Percentiles rank a stretch among this genome's conserved stretches.
These are phyloP conservation scores for Aureobasidium namibiae DNA, from an alignment of 2,329 filamentous ascomycete species.

Conservation along the genomic window DNA sequence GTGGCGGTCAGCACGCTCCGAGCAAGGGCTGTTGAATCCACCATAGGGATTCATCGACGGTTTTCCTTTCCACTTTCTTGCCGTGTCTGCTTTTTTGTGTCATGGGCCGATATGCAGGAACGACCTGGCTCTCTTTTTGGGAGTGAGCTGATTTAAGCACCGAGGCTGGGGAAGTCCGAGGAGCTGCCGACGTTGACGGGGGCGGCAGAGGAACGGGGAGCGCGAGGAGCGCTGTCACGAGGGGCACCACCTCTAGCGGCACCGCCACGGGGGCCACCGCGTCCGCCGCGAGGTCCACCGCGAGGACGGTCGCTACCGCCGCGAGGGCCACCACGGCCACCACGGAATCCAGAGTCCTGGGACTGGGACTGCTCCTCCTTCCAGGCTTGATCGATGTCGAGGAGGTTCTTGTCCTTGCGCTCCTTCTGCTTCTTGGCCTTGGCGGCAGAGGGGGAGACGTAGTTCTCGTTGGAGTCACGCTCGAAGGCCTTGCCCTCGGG, in stretches of 20 bases:
- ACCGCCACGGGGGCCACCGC: constrained; percentile 44
- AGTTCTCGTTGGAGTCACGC: constrained; percentile 52
- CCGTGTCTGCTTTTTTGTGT: constrained; percentile 8
- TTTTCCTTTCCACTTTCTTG: background rate
- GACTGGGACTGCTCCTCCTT: constrained; percentile 36
- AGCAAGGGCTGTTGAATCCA: background rate
- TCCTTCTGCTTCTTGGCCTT: constrained; percentile 79
- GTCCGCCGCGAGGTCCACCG: constrained; percentile 40
- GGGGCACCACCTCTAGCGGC: constrained; percentile 31
- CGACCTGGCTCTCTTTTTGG: background rate
- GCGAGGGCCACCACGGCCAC: constrained; percentile 42
- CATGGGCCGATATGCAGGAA: constrained; percentile 5
- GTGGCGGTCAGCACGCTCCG: background rate
- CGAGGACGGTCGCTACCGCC: constrained; percentile 33
- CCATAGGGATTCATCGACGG: background rate
- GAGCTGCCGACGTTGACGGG: constrained; percentile 24
- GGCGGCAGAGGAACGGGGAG: constrained; percentile 18
- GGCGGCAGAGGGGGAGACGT: constrained; percentile 63
- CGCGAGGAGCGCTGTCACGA: constrained; percentile 37
- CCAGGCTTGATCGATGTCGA: constrained; percentile 76
- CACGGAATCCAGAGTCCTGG: constrained; percentile 42
- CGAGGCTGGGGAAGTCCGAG: constrained; percentile 28
- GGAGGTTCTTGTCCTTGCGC: constrained; percentile 81
- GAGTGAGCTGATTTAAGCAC: constrained; percentile 16
- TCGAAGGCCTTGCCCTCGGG: constrained; percentile 64